phyloP scores from a whole-genome alignment of 1,139 yeast genomes.

The Wickerhamiella pararugosa region DNA sequence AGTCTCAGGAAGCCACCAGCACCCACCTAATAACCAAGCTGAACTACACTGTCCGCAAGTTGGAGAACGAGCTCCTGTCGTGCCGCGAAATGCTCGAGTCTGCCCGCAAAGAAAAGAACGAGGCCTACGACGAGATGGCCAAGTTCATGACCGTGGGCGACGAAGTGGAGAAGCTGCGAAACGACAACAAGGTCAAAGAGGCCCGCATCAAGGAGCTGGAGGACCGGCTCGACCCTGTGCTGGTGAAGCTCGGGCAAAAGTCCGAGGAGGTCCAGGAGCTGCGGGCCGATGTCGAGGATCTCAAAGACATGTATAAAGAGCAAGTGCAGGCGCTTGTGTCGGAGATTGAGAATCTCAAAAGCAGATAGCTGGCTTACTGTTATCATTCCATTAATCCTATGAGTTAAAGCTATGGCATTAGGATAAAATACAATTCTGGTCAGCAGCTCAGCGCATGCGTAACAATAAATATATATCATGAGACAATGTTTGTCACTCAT shows the following conservation, averaged over 20 bases:
- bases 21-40: constrained; percentile 56
- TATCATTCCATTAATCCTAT: no score
- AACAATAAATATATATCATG: no score
- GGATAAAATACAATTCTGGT: no score
- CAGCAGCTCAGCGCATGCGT: no score
- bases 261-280: constrained; percentile 76
- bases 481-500: not conserved
- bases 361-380: no score
- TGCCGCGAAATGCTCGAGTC: constrained; percentile 47
- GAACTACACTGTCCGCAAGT: constrained; percentile 57
- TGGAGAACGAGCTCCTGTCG: constrained; percentile 63
- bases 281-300: constrained; percentile 72
- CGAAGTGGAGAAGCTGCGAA: constrained; percentile 27
- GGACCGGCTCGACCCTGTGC: constrained; percentile 26
- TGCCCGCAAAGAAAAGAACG: constrained; percentile 43
- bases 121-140: constrained; percentile 52
- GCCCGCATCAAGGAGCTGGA: constrained; percentile 28
- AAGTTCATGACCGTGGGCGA: constrained; percentile 42
- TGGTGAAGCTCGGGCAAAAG: constrained; percentile 76
- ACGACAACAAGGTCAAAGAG: constrained; percentile 27
- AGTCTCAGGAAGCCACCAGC: no score
- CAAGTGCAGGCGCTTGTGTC: constrained; percentile 82
- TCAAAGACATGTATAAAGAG: constrained; percentile 63
- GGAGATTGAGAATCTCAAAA: constrained; percentile 26
- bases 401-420: no score